A percentile compares a stretch with the other conserved stretches of the same genome.
Conservation (phyloP, 1,139 yeast genomes). For the Entelexis paramagnoliae region DNA sequence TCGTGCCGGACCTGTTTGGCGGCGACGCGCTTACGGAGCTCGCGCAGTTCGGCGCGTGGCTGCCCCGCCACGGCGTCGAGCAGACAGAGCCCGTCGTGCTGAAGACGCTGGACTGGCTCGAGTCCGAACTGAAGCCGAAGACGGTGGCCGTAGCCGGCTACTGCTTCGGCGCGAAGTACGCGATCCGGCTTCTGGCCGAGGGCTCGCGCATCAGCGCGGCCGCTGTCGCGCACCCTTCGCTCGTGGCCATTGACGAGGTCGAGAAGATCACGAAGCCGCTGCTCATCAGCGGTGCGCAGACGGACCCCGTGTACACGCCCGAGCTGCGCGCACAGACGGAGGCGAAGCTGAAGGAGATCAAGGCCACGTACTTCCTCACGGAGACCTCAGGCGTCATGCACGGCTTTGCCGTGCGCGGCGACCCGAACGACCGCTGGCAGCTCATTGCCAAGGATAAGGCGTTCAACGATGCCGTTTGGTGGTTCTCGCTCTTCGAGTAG, state of each 20-base stretch:
- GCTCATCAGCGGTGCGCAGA: conserved; percentile 61
- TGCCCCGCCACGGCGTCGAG: conserved; percentile 43
- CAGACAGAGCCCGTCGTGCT: conserved; percentile 38
- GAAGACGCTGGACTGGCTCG: conserved; percentile 38
- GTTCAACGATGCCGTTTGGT: conserved; percentile 47
- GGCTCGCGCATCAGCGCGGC: conserved; percentile 44
- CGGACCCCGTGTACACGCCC: conserved; percentile 49
- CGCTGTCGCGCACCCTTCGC: conserved; percentile 75
- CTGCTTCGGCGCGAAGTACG: conserved; percentile 76
- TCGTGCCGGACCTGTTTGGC: conserved; percentile 62
- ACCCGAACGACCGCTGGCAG: conserved; percentile 42
- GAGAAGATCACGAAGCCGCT: conserved; percentile 51
- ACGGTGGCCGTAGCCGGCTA: conserved; percentile 59
- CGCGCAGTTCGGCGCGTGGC: conserved; percentile 38
- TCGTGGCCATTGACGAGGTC: conserved; percentile 54
- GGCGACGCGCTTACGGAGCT: conserved; percentile 36
- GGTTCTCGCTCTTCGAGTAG: conserved; percentile 34
- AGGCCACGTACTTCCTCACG: conserved; percentile 48
- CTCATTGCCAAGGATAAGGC: conserved; percentile 64
- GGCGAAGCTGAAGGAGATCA: conserved; percentile 41
- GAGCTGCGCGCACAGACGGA: conserved; percentile 57
- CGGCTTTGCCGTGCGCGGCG: conserved; percentile 75
- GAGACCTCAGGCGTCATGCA: conserved; percentile 54
- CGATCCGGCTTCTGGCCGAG: conserved; percentile 43
- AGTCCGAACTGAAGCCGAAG: conserved; percentile 38